Base-by-base conservation (phyloP, 1,284 basidiomycete species). In the Anthracocystis panici-leucophaei region DNA sequence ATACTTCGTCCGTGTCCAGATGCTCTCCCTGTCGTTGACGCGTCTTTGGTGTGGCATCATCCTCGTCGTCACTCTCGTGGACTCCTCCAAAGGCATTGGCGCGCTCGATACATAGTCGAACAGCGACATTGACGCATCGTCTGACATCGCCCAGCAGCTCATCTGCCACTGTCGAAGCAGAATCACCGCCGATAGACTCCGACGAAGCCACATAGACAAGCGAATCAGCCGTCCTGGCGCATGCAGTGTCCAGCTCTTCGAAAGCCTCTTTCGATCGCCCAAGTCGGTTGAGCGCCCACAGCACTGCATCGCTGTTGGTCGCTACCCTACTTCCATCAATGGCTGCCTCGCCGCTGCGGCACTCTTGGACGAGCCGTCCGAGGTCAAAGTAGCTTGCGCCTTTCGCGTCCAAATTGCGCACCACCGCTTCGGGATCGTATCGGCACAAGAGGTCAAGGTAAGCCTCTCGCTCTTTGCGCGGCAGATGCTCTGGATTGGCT, bases 261-360 rank as follows among this genome's bases (percentile, higher is more conserved):
- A 83, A 75, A 1, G 77, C 92, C 29, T 88, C 88, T 38, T 87
- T 86, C 2, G 91, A 89, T 53, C 90, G 87, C 0, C 91, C 92
- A 25, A 87, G 87, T 68, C 89, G 88, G 80, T 94, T 90, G 53
- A 92, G 86, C 1, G 91, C 89, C 95, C 95, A 98, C 2, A 98
- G 87, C 23, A 92, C 90, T 3, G 91, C 93, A 66, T 94, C 91
- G 76, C 89, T 92, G 7, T 91, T 90, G 38, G 88, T 87, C 29
- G 64, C 58, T 31, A 63, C 72, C n/a, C 72, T 59, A 20, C 56
- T 54, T 1, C 66, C 57, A 33, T 68, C 63, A 21, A 57, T 58
- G 5, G 57, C 65, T 3, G 53, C 50, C 1, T 60, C 60, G 14
- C 40, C 23, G 7, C 42, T 86, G 84, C 95, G 92, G 79, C 92